These are phyloP conservation scores for Rhizopus microsporus DNA, from an alignment of 371 early-diverging fungal genomes.

Conservation along the genomic window DNA sequence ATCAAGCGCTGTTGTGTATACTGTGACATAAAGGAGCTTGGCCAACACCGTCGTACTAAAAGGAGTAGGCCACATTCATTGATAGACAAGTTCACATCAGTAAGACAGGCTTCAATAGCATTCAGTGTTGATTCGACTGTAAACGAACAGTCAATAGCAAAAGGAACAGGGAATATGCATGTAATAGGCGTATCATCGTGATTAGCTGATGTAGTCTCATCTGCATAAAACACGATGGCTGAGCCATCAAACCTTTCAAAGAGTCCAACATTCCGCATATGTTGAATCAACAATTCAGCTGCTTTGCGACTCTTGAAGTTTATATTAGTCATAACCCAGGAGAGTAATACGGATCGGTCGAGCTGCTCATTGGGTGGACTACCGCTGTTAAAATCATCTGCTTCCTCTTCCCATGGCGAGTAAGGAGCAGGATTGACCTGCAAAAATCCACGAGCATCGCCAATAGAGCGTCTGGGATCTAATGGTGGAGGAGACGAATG, in stretches of 20 bases:
- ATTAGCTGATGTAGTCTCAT: neutral
- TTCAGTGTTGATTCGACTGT: conserved; percentile 55
- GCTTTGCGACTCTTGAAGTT: conserved; percentile 30
- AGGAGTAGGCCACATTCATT: conserved; percentile 61
- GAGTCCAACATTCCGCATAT: conserved; percentile 57
- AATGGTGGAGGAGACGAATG: conserved; percentile 2
- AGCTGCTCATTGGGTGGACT: conserved; percentile 30
- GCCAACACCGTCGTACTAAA: conserved; percentile 57
- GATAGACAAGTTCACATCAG: conserved; percentile 52
- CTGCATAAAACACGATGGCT: conserved; percentile 39
- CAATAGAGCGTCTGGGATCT: conserved; percentile 22
- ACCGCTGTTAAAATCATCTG: conserved; percentile 19
- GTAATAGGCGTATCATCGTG: conserved; percentile 21
- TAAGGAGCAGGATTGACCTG: conserved; percentile 30
- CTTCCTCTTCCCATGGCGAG: conserved; percentile 21
- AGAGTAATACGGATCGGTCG: conserved; percentile 31
- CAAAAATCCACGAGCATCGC: conserved; percentile 33
- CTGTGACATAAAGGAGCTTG: conserved; percentile 57
- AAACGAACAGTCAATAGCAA: conserved; percentile 51
- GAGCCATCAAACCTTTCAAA: conserved; percentile 57
- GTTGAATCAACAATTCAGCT: conserved; percentile 48
- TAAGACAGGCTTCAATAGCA: conserved; percentile 54
- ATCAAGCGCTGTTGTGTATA: conserved; percentile 52
- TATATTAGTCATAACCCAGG: conserved; percentile 42
- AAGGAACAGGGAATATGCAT: conserved; percentile 56